Conservation (phyloP, 1,284 basidiomycete genomes). For the Apiotrichum laibachii region DNA sequence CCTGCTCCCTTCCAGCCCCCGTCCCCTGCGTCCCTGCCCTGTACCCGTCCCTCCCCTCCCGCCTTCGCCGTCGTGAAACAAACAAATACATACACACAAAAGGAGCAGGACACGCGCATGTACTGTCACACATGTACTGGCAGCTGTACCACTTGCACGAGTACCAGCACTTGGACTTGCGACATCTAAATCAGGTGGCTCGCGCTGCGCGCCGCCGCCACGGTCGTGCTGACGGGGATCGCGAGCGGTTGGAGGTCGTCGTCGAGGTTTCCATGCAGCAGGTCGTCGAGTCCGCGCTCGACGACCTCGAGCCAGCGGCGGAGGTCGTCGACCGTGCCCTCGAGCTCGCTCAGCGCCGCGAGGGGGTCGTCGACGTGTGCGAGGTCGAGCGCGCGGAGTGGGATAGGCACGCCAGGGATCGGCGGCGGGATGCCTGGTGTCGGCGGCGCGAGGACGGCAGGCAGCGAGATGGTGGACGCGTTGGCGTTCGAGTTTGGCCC, state of each 20-base stretch:
- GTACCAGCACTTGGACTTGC: too few species aligned
- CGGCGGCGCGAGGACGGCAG: constrained; percentile 4
- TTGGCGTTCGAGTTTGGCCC: background rate
- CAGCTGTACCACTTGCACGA: too few species aligned
- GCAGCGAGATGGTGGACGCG: constrained; percentile 5
- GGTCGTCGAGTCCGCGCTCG: constrained; percentile 64
- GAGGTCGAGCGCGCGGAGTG: constrained; percentile 16
- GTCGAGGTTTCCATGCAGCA: constrained; percentile 54
- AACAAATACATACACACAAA: constrained; percentile 1
- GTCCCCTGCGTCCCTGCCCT: too few species aligned
- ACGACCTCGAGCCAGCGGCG: constrained; percentile 75
- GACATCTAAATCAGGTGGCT: constrained; percentile 1
- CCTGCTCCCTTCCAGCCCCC: too few species aligned
- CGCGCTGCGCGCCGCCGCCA: background rate
- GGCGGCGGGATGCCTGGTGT: constrained; percentile 7
- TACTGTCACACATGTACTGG: too few species aligned
- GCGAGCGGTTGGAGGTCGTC: background rate
- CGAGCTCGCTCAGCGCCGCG: constrained; percentile 63
- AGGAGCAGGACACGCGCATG: too few species aligned
- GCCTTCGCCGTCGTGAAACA: too few species aligned
- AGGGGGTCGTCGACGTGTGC: constrained; percentile 7
- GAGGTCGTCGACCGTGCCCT: constrained; percentile 73
- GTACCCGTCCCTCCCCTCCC: too few species aligned
- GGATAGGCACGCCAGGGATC: constrained; percentile 6
- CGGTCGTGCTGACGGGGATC: background rate